Percentiles rank a stretch among this genome's conserved stretches.
phyloP scores from a whole-genome alignment of 2,329 filamentous ascomycete genomes.

The Aspergillus flavus region DNA sequence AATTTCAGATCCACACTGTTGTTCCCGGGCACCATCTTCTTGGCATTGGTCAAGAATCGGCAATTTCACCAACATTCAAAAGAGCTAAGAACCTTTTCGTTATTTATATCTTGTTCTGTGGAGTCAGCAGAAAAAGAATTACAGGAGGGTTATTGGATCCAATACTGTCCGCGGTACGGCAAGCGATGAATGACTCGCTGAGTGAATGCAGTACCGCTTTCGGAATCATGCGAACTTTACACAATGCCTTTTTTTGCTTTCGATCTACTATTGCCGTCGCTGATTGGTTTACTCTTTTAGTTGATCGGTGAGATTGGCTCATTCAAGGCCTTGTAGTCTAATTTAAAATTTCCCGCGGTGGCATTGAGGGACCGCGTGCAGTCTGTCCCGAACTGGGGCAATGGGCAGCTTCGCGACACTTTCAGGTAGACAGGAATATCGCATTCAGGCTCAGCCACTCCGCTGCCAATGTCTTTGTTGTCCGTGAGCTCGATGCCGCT shows the following conservation, averaged over 20 bases:
- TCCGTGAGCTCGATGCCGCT: background rate
- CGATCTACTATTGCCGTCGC: background rate
- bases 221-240: conserved; percentile 6
- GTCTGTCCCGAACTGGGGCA: background rate
- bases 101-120: background rate
- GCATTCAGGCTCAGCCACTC: conserved; percentile 13
- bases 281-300: background rate
- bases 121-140: background rate
- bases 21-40: background rate
- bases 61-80: background rate
- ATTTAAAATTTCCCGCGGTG: background rate
- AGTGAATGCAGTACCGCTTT: conserved; percentile 3
- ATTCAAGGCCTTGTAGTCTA: background rate
- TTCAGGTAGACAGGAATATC: conserved; percentile 7
- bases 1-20: background rate
- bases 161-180: background rate
- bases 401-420: background rate
- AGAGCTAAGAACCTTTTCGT: background rate
- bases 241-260: background rate
- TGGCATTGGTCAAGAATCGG: background rate
- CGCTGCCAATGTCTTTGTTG: background rate
- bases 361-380: conserved; percentile 9
- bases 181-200: background rate
- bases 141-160: background rate
- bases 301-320: background rate